A percentile compares a stretch with the other conserved stretches of the same genome.
These are phyloP conservation scores for Nicotiana knightiana DNA, from an alignment of 257 asterid species.

Conservation along the genomic window DNA sequence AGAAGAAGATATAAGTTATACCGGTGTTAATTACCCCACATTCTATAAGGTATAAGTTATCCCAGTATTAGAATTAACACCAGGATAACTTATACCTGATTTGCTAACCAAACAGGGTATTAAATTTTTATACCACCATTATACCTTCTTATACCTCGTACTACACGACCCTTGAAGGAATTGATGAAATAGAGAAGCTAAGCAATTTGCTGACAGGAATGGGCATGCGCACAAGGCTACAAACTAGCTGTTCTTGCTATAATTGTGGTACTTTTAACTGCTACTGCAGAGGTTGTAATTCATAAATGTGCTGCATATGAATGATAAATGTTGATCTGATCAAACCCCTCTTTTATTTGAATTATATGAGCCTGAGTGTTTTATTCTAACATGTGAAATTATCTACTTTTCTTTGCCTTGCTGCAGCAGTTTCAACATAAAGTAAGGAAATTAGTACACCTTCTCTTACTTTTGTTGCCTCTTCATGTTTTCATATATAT, in stretches of 20 bases:
- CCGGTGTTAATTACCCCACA: too few species aligned
- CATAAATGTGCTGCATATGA: slow-evolving; percentile 4
- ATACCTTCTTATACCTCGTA: too few species aligned
- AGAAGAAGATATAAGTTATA: too few species aligned
- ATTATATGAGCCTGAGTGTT: not conserved
- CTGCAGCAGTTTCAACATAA: too few species aligned
- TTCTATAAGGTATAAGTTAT: too few species aligned
- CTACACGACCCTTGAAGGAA: not conserved
- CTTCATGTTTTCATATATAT: too few species aligned
- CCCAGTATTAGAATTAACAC: too few species aligned
- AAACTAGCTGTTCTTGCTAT: not conserved
- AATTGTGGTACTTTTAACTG: not conserved
- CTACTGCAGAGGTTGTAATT: not conserved
- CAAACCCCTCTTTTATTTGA: not conserved
- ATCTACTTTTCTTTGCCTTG: not conserved
- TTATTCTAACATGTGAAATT: not conserved
- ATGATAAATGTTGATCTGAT: not conserved
- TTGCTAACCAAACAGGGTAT: too few species aligned
- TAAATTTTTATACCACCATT: too few species aligned
- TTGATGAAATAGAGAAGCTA: not conserved
- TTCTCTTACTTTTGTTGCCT: too few species aligned
- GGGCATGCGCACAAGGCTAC: not conserved
- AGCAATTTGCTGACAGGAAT: not conserved
- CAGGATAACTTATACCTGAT: too few species aligned
- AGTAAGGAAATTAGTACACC: too few species aligned